Conservation (phyloP, 768 basidiomycete species). For the Pleurotus pulmonarius region DNA sequence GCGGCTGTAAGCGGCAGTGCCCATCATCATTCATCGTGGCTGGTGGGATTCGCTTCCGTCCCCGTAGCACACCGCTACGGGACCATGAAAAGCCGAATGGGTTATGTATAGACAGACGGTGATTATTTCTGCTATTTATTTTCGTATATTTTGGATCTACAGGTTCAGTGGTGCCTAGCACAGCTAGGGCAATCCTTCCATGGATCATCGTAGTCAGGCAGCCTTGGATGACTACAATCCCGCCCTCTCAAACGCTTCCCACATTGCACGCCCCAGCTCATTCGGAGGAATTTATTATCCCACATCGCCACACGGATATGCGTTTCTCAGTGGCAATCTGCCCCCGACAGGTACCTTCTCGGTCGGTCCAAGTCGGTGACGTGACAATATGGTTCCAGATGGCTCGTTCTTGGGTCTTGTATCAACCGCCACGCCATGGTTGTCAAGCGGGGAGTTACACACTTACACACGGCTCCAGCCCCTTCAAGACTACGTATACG, state of each 20-base stretch:
- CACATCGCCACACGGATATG: background rate
- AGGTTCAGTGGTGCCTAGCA: conserved; percentile 3
- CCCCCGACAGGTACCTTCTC: background rate
- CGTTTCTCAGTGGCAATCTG: background rate
- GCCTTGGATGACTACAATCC: background rate
- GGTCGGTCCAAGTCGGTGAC: too few species aligned
- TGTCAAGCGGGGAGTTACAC: too few species aligned
- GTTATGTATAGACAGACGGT: background rate
- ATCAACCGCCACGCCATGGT: too few species aligned
- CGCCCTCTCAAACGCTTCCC: background rate
- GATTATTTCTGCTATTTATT: background rate
- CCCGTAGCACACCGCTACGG: conserved; percentile 2
- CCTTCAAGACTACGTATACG: too few species aligned
- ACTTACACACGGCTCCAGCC: too few species aligned
- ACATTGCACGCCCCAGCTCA: background rate
- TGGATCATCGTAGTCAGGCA: background rate
- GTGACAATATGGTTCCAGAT: too few species aligned
- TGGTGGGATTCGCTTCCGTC: background rate
- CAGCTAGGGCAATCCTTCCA: conserved; percentile 1
- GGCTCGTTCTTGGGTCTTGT: too few species aligned
- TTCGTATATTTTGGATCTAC: background rate
- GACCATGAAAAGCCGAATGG: background rate
- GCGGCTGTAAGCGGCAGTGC: conserved; percentile 3
- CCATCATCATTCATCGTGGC: background rate
- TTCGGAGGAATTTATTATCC: background rate